phyloP scores from a whole-genome alignment of 257 asterid genomes.

The Solanum pimpinellifolium region DNA sequence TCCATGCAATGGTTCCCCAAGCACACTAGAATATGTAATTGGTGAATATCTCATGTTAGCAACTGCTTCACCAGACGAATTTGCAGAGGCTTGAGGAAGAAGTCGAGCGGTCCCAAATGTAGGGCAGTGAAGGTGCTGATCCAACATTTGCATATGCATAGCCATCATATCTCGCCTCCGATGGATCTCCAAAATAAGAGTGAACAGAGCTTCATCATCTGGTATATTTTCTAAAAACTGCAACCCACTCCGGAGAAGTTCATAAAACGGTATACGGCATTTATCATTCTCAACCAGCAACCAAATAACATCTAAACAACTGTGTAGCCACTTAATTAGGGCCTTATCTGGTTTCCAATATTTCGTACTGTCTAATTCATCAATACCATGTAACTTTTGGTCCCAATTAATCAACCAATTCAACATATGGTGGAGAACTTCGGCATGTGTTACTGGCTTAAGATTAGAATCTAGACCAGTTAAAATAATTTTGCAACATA shows the following conservation, averaged over 20 bases:
- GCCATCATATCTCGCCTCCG: constrained; percentile 96
- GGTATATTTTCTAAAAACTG: constrained; percentile 92
- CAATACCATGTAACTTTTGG: constrained; percentile 53
- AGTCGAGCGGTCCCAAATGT: constrained; percentile 94
- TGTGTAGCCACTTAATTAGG: constrained; percentile 84
- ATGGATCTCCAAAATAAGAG: constrained; percentile 88
- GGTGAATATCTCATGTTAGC: constrained; percentile 82
- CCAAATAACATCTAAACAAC: constrained; percentile 93
- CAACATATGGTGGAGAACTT: constrained; percentile 67
- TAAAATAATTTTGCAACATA: constrained; percentile 85
- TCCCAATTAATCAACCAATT: constrained; percentile 93
- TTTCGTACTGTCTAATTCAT: constrained; percentile 57
- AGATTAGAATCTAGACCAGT: constrained; percentile 63
- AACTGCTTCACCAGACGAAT: constrained; percentile 67
- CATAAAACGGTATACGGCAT: constrained; percentile 91
- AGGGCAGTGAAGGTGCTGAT: constrained; percentile 97
- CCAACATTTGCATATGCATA: constrained; percentile 96
- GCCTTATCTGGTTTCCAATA: constrained; percentile 74
- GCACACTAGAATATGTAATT: constrained; percentile 93
- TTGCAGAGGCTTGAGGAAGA: constrained; percentile 68
- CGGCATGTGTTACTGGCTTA: constrained; percentile 73
- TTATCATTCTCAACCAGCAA: constrained; percentile 69
- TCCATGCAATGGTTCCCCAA: constrained; percentile 99
- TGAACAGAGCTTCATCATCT: constrained; percentile 93
- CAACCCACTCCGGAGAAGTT: constrained; percentile 80